phyloP scores from a whole-genome alignment of 495 filamentous ascomycete genomes.

The Penicillium mononematosum region DNA sequence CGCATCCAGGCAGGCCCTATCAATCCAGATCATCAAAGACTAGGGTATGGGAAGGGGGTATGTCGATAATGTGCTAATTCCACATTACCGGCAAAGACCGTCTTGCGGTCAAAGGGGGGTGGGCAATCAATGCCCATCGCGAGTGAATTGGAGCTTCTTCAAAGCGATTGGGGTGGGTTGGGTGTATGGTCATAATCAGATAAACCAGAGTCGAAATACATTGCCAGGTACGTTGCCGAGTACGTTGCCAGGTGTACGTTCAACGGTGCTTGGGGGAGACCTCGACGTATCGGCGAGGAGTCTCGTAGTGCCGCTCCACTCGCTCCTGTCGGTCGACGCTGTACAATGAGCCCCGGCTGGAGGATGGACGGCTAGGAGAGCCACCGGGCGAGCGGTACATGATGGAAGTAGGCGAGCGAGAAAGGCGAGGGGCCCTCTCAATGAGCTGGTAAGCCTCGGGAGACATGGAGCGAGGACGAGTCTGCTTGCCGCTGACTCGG shows the following conservation, averaged over 20 bases:
- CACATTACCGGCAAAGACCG: conserved; percentile 15
- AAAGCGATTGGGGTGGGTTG: conserved; percentile 7
- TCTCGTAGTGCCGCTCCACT: conserved; percentile 35
- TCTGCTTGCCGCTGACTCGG: conserved; percentile 20
- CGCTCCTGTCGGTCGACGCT: conserved; percentile 39
- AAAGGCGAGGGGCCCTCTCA: conserved; percentile 34
- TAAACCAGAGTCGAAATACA: background rate
- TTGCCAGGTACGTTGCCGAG: background rate
- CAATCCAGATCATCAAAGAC: conserved; percentile 9
- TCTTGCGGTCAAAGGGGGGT: conserved; percentile 15
- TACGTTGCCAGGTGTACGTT: conserved; percentile 5
- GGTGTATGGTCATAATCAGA: background rate
- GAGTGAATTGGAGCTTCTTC: conserved; percentile 17
- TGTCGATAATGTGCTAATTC: background rate
- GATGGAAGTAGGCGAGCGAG: conserved; percentile 23
- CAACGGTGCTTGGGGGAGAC: conserved; percentile 33
- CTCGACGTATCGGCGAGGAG: conserved; percentile 27
- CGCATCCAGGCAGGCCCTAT: conserved; percentile 24
- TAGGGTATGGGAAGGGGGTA: background rate
- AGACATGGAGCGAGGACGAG: conserved; percentile 20
- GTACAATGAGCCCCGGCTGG: conserved; percentile 47
- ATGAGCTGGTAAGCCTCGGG: conserved; percentile 35
- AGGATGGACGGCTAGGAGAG: conserved; percentile 33
- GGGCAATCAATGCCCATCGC: conserved; percentile 21
- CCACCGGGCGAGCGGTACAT: conserved; percentile 35